Evolutionary conservation across 2,329 filamentous ascomycete species (phyloP).

Genomic region (Pseudogymnoascus sp.): DNA sequence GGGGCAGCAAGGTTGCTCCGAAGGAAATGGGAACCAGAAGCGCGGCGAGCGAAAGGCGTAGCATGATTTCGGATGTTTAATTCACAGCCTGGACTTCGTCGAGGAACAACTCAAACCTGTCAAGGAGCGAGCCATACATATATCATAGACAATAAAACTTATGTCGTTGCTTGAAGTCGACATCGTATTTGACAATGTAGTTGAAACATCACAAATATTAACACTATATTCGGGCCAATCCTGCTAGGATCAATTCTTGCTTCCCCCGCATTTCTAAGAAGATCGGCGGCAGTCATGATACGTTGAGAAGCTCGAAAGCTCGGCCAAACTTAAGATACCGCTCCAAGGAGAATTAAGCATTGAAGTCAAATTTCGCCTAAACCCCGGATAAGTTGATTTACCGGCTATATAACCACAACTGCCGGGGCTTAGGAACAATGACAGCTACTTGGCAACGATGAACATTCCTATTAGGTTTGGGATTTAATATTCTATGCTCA

Average conservation of each 20-base stretch:
- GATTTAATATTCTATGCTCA: background rate
- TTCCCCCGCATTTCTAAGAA: background rate
- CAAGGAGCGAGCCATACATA: background rate
- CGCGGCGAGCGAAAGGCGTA: background rate
- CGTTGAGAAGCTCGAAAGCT: background rate
- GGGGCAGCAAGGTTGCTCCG: background rate
- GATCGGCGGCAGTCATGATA: background rate
- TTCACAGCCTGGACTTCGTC: background rate
- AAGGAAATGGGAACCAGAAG: background rate
- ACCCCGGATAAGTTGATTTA: background rate
- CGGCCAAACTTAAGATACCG: background rate
- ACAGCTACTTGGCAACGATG: background rate
- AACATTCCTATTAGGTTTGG: background rate
- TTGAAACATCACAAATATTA: background rate
- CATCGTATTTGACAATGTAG: background rate
- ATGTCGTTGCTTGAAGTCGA: background rate
- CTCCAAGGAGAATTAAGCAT: conserved; percentile 3
- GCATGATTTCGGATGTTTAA: background rate
- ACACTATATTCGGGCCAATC: background rate
- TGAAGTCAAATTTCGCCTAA: background rate
- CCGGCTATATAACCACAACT: background rate
- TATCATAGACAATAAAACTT: background rate
- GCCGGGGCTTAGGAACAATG: background rate
- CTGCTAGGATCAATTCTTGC: background rate
- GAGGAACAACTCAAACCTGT: background rate